Conservation (phyloP, 768 basidiomycete species). For the Chlorophyllum brunneum region DNA sequence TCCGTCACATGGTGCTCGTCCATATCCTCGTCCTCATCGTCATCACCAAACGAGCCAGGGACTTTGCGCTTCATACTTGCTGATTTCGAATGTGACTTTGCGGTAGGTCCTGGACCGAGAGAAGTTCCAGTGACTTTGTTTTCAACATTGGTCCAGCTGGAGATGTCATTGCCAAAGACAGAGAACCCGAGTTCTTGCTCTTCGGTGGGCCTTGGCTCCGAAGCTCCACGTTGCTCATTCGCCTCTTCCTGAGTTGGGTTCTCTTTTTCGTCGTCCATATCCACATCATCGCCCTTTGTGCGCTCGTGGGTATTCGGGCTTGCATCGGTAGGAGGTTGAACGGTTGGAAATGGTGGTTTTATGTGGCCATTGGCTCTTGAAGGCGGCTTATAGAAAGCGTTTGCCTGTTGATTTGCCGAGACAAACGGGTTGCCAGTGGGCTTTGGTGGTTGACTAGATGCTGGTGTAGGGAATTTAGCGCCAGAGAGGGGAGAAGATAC, state of each 20-base stretch:
- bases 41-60: constrained; percentile 41
- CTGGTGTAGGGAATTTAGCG: constrained; percentile 21
- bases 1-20: constrained; percentile 15
- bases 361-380: constrained; percentile 36
- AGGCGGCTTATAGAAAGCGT: constrained; percentile 56
- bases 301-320: background rate
- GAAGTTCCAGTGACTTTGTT: constrained; percentile 6
- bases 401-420: constrained; percentile 49
- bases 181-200: constrained; percentile 24
- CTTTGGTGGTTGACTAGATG: constrained; percentile 13
- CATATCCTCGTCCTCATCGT: constrained; percentile 30
- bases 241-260: constrained; percentile 17
- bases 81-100: constrained; percentile 20
- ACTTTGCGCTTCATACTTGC: constrained; percentile 27
- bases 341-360: constrained; percentile 27
- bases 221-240: constrained; percentile 15
- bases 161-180: constrained; percentile 20
- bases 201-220: constrained; percentile 11
- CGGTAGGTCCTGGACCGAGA: constrained; percentile 17
- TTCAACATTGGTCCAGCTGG: background rate
- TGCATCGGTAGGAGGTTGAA: constrained; percentile 14
- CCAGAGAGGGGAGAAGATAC: constrained; percentile 28
- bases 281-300: constrained; percentile 15
- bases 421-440: constrained; percentile 32
- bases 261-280: constrained; percentile 19